Conservation (phyloP, 371 early-diverging fungal species). For the Apophysomyces sp. region DNA sequence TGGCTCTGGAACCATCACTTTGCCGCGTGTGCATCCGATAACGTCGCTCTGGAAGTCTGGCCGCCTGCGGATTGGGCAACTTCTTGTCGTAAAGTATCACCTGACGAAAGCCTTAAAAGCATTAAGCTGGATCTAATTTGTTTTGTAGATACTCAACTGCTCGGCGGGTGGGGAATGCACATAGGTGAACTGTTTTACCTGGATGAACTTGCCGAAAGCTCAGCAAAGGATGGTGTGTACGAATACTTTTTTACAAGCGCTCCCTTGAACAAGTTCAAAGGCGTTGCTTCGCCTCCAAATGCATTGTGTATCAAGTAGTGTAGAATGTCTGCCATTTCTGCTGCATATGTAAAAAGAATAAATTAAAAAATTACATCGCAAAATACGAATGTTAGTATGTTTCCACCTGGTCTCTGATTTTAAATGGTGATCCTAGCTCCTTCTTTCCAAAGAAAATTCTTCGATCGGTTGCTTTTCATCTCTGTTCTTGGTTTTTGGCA, state of each 20-base stretch:
- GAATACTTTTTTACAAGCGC: slow-evolving; percentile 18
- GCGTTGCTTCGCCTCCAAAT: slow-evolving; percentile 19
- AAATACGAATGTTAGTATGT: too few relatives aligned
- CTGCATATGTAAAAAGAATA: too few relatives aligned
- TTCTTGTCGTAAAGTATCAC: slow-evolving; percentile 21
- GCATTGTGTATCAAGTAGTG: slow-evolving; percentile 15
- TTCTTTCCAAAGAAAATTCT: neutral
- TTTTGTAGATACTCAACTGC: slow-evolving; percentile 11
- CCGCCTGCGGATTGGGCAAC: slow-evolving; percentile 15
- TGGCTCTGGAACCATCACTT: slow-evolving; percentile 20
- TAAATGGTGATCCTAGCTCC: neutral
- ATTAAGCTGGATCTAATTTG: too few relatives aligned
- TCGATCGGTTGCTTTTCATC: neutral
- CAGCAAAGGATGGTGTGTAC: slow-evolving; percentile 6
- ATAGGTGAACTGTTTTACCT: slow-evolving; percentile 17
- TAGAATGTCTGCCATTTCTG: too few relatives aligned
- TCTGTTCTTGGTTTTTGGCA: neutral
- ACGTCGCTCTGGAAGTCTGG: slow-evolving; percentile 7
- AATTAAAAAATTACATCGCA: too few relatives aligned
- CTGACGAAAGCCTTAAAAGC: neutral
- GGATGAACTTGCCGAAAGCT: slow-evolving; percentile 10
- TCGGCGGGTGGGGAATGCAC: slow-evolving; percentile 16
- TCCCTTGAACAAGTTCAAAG: slow-evolving; percentile 13
- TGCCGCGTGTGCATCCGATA: slow-evolving; percentile 12
- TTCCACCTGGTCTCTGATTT: neutral